Evolutionary conservation across 2,329 filamentous ascomycete genomes (phyloP), one percentile per base, ranked within the genome.

Genomic region (Calonectria honghensis): DNA sequence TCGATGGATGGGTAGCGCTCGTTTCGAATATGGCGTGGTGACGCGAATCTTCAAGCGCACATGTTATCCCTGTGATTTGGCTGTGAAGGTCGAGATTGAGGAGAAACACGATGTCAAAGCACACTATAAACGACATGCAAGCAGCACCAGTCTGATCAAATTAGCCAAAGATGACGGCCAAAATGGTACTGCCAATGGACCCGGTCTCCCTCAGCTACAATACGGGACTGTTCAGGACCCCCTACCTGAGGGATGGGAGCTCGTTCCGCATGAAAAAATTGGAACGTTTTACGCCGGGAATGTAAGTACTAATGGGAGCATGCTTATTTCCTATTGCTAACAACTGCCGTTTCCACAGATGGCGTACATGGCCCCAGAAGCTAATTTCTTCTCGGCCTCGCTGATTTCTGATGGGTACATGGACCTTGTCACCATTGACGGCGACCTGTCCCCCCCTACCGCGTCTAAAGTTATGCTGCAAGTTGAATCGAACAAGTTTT

Each of bases 241-340:
- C 20, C 83, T 98, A 0, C 96, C 96, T 0, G 86, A 90, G 2
- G 93, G 91, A 59, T 99, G 97, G 96, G 89, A 94, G 75, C 86
- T 94, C 27, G 86, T 94, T 4, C 91, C 94, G 0, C 91, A 94
- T 76, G 92, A 97, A 76, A 95, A 93, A 37, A 88, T 99, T 70
- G 96, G 96, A 61, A 98, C 95, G 81, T 98, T 99, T 84, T 98
- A 97, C 85, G 94, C 93, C 39, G 97, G 97, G 75, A 99, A 98
- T 83, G 92, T 93, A 82, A 86, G 91, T 87, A 27, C 11, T 18
- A 27, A 10, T 39, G 3, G 4, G 29, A 6, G 18, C 16, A 11
- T 52, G 32, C 20, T 5, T 16, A 18, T 48, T 35, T 20, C 29
- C 31, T 14, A 48, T 61, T 20, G 75, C 82, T 80, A 32, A 80